Evolutionary conservation across 2,329 filamentous ascomycete species (phyloP).

Genomic region (Ophiostoma novo-ulmi): DNA sequence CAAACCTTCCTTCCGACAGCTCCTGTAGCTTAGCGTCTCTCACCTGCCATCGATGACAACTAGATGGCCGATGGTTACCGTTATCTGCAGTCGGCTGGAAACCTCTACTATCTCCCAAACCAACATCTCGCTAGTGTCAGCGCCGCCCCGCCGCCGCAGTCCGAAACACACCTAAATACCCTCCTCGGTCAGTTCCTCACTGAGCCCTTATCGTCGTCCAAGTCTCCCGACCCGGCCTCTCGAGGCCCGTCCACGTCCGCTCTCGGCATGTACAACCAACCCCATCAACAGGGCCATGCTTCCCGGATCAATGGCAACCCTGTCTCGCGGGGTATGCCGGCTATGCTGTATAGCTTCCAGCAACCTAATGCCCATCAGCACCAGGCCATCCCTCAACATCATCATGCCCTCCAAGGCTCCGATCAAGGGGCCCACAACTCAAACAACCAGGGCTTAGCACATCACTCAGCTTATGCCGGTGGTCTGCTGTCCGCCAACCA

Average conservation of each 20-base stretch:
- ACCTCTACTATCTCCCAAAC: conserved; percentile 38
- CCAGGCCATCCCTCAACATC: conserved; percentile 60
- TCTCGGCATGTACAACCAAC: conserved; percentile 67
- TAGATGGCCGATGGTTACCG: conserved; percentile 67
- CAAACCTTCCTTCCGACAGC: not conserved
- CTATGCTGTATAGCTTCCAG: conserved; percentile 64
- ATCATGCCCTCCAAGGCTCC: conserved; percentile 51
- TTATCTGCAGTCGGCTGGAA: conserved; percentile 54
- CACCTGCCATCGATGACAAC: conserved; percentile 35
- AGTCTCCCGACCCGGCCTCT: conserved; percentile 30
- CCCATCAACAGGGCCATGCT: conserved; percentile 67
- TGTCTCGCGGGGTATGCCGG: conserved; percentile 52
- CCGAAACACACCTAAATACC: conserved; percentile 34
- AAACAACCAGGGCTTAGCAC: conserved; percentile 52
- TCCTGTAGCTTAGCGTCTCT: conserved; percentile 10
- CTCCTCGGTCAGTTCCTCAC: conserved; percentile 35
- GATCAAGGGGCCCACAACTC: conserved; percentile 52
- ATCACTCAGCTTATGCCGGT: conserved; percentile 58
- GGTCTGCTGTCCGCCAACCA: conserved; percentile 61
- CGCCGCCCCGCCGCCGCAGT: conserved; percentile 31
- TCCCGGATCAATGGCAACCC: conserved; percentile 69
- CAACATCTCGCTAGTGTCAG: conserved; percentile 43
- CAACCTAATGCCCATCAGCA: conserved; percentile 58
- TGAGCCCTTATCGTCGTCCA: conserved; percentile 32
- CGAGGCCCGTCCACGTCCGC: conserved; percentile 32